Base-by-base conservation (phyloP, 345 rosid species). In the Acer negundo region DNA sequence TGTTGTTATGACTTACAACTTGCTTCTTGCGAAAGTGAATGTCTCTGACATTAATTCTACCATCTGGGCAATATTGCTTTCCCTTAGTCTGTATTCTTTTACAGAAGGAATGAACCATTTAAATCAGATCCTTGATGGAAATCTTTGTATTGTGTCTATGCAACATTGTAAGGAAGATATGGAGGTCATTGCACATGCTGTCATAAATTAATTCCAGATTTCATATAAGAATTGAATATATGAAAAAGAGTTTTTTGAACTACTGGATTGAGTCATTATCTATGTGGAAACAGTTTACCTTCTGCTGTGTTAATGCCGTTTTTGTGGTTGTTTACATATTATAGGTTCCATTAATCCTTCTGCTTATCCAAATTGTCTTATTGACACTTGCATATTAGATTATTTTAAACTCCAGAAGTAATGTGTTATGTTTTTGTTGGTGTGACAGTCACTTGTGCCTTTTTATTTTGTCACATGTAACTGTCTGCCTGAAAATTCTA, bases 341-440 rank as follows among this genome's bases (percentile, higher is more conserved):
- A 26, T 10, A 10, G 35, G 26, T 22, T 22, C 12, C 3, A 0
- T 62, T 20, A 6, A 62, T 59, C 26, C 13, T 20, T 62, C 31
- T 62, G 31, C 66, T 62, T 62, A 62, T 62, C 66, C 66, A 9
- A 22, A 62, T 62, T 22, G 28, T 75, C 13, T 65, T n/a, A 16
- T 46, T 26, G 63, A 31, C 63, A 46, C 28, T 70, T 38, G 5
- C 31, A 26, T 31, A 28, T 10, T 74, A 26, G 19, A 74, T 47
- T n/a, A 12, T 5, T 13, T 16, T 16, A 44, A 44, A 44, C 15
- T 40, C n/a, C 59, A 26, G 24, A 22, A 24, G 64, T 65, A 28
- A 15, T 23, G 1, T 62, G 6, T 62, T 23, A 3, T 62, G 35
- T 10, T 62, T 26, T 62, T 23, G 6, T 11, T 62, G 26, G 26